These are phyloP conservation scores for Microcyclosporella mali DNA, from an alignment of 2,329 filamentous ascomycete genomes.

Conservation along the genomic window DNA sequence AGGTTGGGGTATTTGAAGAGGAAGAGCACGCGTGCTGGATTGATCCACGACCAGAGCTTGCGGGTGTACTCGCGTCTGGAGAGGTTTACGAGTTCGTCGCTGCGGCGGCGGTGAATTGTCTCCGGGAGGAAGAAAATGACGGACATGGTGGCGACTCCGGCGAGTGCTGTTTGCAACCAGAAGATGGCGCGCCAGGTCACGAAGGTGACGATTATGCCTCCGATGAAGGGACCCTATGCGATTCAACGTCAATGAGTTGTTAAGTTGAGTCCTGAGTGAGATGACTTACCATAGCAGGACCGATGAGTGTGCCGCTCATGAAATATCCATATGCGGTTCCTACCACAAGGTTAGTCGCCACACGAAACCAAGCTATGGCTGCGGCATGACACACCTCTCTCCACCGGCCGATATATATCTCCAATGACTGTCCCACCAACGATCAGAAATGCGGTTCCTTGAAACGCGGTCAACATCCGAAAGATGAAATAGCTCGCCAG, in stretches of 20 bases:
- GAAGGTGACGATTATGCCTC: constrained; percentile 72
- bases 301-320: constrained; percentile 52
- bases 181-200: constrained; percentile 68
- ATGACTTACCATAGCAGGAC: constrained; percentile 51
- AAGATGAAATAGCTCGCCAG: constrained; percentile 67
- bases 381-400: constrained; percentile 55
- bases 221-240: constrained; percentile 53
- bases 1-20: constrained; percentile 66
- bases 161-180: constrained; percentile 67
- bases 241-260: background rate
- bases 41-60: constrained; percentile 58
- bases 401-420: constrained; percentile 49
- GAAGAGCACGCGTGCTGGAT: constrained; percentile 57
- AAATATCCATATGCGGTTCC: constrained; percentile 5
- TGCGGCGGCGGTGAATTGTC: constrained; percentile 61
- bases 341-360: constrained; percentile 35
- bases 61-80: constrained; percentile 36
- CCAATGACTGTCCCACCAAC: constrained; percentile 65
- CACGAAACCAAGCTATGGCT: too few relatives aligned
- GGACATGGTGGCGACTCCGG: constrained; percentile 52
- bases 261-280: background rate
- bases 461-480: constrained; percentile 66
- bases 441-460: constrained; percentile 62
- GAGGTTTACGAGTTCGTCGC: constrained; percentile 55
- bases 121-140: constrained; percentile 65